Percentiles rank a stretch among this genome's conserved stretches.
These are phyloP conservation scores for Globisporangium orthogonon DNA, from an alignment of 352 stramenopile genomes.

Conservation along the genomic window DNA sequence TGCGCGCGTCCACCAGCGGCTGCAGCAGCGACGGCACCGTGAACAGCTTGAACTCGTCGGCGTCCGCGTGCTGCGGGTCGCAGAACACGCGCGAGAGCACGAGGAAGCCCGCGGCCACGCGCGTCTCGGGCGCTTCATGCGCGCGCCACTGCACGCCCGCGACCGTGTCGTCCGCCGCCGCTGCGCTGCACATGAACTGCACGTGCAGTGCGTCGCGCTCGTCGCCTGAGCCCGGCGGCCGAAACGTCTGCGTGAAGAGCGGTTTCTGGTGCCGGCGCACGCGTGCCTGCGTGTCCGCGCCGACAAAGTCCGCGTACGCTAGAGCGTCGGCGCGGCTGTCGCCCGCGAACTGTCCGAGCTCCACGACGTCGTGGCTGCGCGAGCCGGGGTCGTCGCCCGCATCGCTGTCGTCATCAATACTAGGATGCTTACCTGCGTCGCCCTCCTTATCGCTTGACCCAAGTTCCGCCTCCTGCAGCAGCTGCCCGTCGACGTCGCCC, in stretches of 20 bases:
- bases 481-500: no score
- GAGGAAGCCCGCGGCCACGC: conserved; percentile 37
- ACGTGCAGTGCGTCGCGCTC: conserved; percentile 27
- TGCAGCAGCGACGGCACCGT: conserved; percentile 47
- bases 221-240: not conserved
- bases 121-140: no score
- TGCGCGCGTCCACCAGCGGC: conserved; percentile 36
- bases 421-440: no score
- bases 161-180: conserved; percentile 34
- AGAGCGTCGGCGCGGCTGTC: conserved; percentile 26
- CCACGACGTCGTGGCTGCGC: conserved; percentile 23
- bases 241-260: conserved; percentile 65
- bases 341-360: conserved; percentile 27
- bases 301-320: conserved; percentile 39
- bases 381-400: not conserved
- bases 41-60: conserved; percentile 36
- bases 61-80: conserved; percentile 41
- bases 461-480: no score
- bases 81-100: conserved; percentile 67
- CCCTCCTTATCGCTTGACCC: no score
- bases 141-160: conserved; percentile 37
- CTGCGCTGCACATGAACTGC: conserved; percentile 68
- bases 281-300: conserved; percentile 34
- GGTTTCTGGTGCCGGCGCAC: conserved; percentile 31
- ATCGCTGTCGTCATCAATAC: no score